Conservation (phyloP, 768 basidiomycete species). For the Rhodotorula toruloides region DNA sequence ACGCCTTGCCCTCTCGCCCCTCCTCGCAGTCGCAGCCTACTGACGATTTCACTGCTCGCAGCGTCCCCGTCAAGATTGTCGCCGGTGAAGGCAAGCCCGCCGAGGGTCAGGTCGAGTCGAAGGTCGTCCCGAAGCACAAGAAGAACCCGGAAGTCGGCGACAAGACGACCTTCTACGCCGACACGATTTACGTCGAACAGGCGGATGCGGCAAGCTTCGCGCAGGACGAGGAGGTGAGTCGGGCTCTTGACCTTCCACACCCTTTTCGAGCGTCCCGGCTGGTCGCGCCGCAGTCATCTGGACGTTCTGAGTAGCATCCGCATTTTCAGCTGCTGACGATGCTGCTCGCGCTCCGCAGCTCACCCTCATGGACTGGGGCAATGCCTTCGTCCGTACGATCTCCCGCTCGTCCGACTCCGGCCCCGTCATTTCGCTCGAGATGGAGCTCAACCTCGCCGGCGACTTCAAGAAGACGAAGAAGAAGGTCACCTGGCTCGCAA, state of each 20-base stretch:
- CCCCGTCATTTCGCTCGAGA: slow-evolving; percentile 60
- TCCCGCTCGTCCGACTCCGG: slow-evolving; percentile 52
- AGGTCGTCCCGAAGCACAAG: slow-evolving; percentile 81
- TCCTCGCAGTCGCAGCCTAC: no score
- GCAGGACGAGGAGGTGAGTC: slow-evolving; percentile 79
- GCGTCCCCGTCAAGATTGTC: slow-evolving; percentile 70
- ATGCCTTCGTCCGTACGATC: slow-evolving; percentile 82
- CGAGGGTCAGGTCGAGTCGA: slow-evolving; percentile 54
- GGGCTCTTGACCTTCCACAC: background rate
- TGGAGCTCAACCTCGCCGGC: slow-evolving; percentile 85
- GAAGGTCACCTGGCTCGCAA: slow-evolving; percentile 91
- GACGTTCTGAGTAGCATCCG: no score
- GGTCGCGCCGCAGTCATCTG: background rate
- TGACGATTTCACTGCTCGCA: no score
- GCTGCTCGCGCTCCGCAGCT: slow-evolving; percentile 53
- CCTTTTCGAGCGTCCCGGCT: background rate
- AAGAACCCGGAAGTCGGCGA: slow-evolving; percentile 89
- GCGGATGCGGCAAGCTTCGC: slow-evolving; percentile 85
- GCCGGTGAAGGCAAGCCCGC: slow-evolving; percentile 52
- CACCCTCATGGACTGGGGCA: slow-evolving; percentile 99
- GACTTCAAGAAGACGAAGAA: slow-evolving; percentile 99
- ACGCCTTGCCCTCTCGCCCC: no score
- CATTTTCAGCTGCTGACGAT: background rate
- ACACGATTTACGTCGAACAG: slow-evolving; percentile 78
- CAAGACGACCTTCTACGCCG: slow-evolving; percentile 80